Evolutionary conservation across 345 rosid species (phyloP).

Genomic region (Citrus glauca): DNA sequence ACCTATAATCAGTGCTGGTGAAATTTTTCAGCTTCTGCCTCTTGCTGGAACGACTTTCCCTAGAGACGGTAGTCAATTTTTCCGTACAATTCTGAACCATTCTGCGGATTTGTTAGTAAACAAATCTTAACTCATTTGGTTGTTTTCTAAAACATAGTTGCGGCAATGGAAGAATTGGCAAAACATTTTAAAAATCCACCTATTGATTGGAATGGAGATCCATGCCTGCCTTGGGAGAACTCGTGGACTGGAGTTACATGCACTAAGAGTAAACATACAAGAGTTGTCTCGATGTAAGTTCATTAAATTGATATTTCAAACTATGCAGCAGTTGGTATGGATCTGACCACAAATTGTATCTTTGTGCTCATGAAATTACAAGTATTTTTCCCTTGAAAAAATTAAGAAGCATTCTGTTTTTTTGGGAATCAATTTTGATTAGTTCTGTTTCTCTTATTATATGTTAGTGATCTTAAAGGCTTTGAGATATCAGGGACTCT

Average conservation of each 20-base stretch:
- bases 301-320: neutral
- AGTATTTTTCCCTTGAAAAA: neutral
- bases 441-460: constrained; percentile 14
- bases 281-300: constrained; percentile 71
- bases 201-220: constrained; percentile 84
- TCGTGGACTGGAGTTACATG: constrained; percentile 93
- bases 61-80: constrained; percentile 53
- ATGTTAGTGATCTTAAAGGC: constrained; percentile 61
- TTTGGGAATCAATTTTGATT: neutral
- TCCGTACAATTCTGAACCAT: neutral
- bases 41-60: constrained; percentile 56
- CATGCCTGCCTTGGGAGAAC: constrained; percentile 71
- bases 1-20: constrained; percentile 77
- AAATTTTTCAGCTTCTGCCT: constrained; percentile 70
- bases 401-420: neutral
- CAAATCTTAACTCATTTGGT: neutral
- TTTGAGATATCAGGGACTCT: constrained; percentile 58
- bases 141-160: constrained; percentile 25
- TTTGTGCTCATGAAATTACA: neutral
- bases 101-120: neutral
- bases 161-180: constrained; percentile 60
- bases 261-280: constrained; percentile 39
- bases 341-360: neutral
- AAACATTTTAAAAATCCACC: constrained; percentile 56
- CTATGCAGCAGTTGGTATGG: neutral